Evolutionary conservation across 2,329 filamentous ascomycete species (phyloP).

Genomic region (Trichoderma asperellum): DNA sequence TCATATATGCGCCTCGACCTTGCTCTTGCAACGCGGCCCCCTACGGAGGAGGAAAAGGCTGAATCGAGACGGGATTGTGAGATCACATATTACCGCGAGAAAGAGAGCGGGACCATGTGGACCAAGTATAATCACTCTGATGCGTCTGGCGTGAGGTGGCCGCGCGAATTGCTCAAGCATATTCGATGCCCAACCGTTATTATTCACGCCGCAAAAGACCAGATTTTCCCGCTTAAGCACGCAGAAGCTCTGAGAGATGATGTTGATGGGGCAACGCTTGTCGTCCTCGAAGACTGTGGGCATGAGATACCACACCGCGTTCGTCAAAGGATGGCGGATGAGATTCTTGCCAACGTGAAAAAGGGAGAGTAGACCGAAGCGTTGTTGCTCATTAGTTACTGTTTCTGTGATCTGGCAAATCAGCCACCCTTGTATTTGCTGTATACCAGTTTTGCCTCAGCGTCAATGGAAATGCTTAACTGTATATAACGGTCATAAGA

Average conservation of each 20-base stretch:
- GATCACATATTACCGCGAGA: conserved; percentile 15
- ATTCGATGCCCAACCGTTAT: conserved; percentile 3
- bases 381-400: not conserved
- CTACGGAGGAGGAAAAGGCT: not conserved
- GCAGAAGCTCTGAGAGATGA: conserved; percentile 6
- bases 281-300: conserved; percentile 5
- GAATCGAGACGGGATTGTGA: conserved; percentile 10
- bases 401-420: not conserved
- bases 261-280: not conserved
- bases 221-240: conserved; percentile 4
- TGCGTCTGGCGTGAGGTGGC: conserved; percentile 8
- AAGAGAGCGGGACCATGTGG: conserved; percentile 10
- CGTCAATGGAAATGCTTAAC: not conserved
- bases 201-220: conserved; percentile 8
- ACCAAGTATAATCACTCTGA: conserved; percentile 17
- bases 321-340: not conserved
- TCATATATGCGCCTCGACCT: conserved; percentile 9
- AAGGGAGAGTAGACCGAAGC: not conserved
- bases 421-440: not conserved
- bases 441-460: not conserved
- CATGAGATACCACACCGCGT: conserved; percentile 13
- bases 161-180: not conserved
- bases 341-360: not conserved
- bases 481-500: not conserved
- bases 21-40: not conserved